These are phyloP conservation scores for Aspergillus flavus DNA, from an alignment of 2,329 filamentous ascomycete genomes.

Conservation along the genomic window DNA sequence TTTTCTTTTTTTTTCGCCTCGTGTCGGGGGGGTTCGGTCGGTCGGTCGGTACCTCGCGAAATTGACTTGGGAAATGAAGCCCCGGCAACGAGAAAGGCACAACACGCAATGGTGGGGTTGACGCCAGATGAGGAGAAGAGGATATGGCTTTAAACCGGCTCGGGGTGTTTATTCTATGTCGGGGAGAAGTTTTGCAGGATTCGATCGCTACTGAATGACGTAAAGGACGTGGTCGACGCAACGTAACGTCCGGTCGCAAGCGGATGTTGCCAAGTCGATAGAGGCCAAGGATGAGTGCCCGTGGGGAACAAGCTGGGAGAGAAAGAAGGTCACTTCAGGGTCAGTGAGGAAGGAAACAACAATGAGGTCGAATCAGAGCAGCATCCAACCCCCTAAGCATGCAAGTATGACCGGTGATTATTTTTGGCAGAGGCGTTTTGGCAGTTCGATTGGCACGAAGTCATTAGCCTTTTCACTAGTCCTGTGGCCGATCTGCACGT, in stretches of 20 bases:
- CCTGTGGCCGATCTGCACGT: constrained; percentile 3
- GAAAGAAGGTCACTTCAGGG: neutral
- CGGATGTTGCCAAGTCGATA: constrained; percentile 16
- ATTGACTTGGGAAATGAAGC: constrained; percentile 6
- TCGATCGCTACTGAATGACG: constrained; percentile 16
- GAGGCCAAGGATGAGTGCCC: constrained; percentile 1
- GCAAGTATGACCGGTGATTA: constrained; percentile 7
- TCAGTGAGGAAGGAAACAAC: neutral
- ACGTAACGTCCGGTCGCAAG: constrained; percentile 12
- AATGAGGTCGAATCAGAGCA: neutral
- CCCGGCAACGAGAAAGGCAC: constrained; percentile 13
- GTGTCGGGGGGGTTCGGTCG: constrained; percentile 12
- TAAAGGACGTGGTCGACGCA: constrained; percentile 11
- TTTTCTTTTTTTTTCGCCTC: neutral
- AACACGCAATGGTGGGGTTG: constrained; percentile 12
- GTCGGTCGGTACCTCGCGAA: constrained; percentile 9
- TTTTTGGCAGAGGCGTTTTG: constrained; percentile 4
- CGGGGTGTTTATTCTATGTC: neutral
- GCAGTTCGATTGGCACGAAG: neutral
- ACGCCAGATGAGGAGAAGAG: constrained; percentile 3
- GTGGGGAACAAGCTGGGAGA: neutral
- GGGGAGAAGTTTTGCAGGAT: constrained; percentile 3
- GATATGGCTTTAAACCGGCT: neutral
- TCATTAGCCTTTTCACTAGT: constrained; percentile 2
- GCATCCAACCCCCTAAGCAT: constrained; percentile 3